Conservation (phyloP, 108 stramenopile species). For the Craspedostauros australis region DNA sequence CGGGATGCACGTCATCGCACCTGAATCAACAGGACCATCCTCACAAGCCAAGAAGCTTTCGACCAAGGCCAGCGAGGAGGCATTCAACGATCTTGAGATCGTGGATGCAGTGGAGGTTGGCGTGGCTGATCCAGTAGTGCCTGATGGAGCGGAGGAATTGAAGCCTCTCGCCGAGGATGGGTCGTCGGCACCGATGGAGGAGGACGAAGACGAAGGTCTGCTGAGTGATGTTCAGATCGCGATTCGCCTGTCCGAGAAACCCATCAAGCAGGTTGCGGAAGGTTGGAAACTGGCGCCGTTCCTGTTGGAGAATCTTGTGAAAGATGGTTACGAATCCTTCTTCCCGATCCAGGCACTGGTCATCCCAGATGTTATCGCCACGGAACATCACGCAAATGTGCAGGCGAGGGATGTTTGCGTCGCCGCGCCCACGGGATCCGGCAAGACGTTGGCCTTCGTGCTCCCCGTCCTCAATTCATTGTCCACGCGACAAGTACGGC, state of each 20-base stretch:
- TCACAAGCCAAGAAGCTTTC: no score
- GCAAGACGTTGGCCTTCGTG: constrained; percentile 87
- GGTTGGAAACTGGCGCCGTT: constrained; percentile 69
- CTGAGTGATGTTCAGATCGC: constrained; percentile 38
- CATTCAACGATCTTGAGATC: no score
- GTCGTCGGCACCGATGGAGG: no score
- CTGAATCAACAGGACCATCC: no score
- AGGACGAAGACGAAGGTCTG: no score
- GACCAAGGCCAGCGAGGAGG: no score
- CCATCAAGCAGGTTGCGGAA: constrained; percentile 54
- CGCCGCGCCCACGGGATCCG: constrained; percentile 83
- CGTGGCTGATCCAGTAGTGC: no score
- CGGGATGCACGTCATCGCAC: no score
- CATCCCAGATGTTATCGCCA: constrained; percentile 75
- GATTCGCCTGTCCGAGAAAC: constrained; percentile 49
- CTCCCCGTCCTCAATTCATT: constrained; percentile 79
- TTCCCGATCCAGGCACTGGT: constrained; percentile 90
- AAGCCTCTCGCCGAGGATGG: no score
- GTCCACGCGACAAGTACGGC: constrained; percentile 41
- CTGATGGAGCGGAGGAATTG: no score
- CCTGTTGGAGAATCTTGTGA: constrained; percentile 52
- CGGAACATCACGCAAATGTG: constrained; percentile 46
- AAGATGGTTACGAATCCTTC: constrained; percentile 65
- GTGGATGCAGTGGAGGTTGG: no score
- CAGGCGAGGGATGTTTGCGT: constrained; percentile 75